Evolutionary conservation across 1,139 yeast species (phyloP), one percentile per base, ranked within the genome.

Genomic region (Candida sanyaensis): DNA sequence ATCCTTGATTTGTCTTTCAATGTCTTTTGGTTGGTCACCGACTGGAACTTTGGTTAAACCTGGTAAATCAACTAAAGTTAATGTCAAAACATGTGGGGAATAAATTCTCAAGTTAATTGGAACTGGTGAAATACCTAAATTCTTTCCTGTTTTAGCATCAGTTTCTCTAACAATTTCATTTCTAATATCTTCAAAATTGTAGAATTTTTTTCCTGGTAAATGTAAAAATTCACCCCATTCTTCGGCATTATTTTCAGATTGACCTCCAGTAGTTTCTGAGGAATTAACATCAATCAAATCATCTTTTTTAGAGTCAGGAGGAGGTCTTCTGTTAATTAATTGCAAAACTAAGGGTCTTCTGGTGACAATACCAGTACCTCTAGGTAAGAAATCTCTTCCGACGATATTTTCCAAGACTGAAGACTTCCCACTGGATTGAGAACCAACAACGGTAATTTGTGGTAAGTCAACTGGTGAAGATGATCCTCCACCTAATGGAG

Each of bases 211-310:
- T 54, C 87, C 88, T 42, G 98, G 98, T 50, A 92, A 68, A 66
- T 93, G 99, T 57, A 93, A 80, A 66, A 93, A 93, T 69, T 93
- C 99, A 56, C 99, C 99, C 98, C 98, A 93, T 73, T 93, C 99
- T 55, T 89, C 95, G 43, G 80, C 81, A 63, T 91, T 91, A 66
- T 89, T 88, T 64, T 89, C 96, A 10, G 78, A 70, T 43, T 72
- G 69, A 44, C 73, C 73, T 27, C 83, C 83, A 51, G 69, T 66
- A 23, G 68, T 72, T 52, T 74, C 61, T 45, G 72, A 65, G 45
- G 72, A 64, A 49, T 71, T 67, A 48, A 73, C 67, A 39, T 64
- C 64, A 37, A 66, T 52, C 68, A 58, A 72, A 56, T 69, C 74
- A 23, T 52, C 51, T 9, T 56, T 47, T 13, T 37, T 27, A 7